A percentile compares a stretch with the other conserved stretches of the same genome.
Conservation (phyloP, 2,329 filamentous ascomycete species). For the Lachnellula suecica region DNA sequence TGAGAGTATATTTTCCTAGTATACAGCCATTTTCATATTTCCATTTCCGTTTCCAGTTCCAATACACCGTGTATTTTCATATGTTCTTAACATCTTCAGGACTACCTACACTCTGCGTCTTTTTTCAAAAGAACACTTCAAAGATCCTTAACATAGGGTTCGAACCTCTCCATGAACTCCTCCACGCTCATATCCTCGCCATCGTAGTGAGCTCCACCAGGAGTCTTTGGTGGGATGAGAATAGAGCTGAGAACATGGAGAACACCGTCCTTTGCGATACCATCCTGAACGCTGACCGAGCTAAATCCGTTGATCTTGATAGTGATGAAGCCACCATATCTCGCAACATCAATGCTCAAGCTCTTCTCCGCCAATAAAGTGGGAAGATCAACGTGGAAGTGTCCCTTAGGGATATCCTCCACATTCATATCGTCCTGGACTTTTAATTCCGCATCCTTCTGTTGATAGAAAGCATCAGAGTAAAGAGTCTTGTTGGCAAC, state of each 20-base stretch:
- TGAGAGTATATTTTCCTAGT: neutral
- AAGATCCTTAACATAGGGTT: slow-evolving; percentile 14
- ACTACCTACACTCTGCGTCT: neutral
- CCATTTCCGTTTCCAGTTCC: neutral
- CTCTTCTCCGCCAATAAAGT: slow-evolving; percentile 68
- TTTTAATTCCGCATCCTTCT: slow-evolving; percentile 31
- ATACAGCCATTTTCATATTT: neutral
- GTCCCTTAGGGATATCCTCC: slow-evolving; percentile 31
- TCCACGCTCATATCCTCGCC: slow-evolving; percentile 56
- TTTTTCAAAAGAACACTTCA: too few relatives aligned
- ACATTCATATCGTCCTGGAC: slow-evolving; percentile 24
- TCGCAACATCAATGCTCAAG: slow-evolving; percentile 69
- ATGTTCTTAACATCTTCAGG: neutral
- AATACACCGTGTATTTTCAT: neutral
- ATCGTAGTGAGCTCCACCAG: slow-evolving; percentile 35
- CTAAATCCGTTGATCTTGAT: slow-evolving; percentile 76
- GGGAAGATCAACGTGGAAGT: slow-evolving; percentile 66
- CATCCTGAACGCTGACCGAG: slow-evolving; percentile 66
- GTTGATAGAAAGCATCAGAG: slow-evolving; percentile 75
- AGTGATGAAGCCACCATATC: slow-evolving; percentile 64
- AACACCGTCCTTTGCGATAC: slow-evolving; percentile 74
- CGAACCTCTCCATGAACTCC: slow-evolving; percentile 50
- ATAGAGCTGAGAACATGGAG: slow-evolving; percentile 75
- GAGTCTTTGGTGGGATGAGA: slow-evolving; percentile 66
- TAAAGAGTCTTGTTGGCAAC: slow-evolving; percentile 76